A percentile compares a stretch with the other conserved stretches of the same genome.
Conservation (phyloP, 306 rosid species). For the Morella rubra region DNA sequence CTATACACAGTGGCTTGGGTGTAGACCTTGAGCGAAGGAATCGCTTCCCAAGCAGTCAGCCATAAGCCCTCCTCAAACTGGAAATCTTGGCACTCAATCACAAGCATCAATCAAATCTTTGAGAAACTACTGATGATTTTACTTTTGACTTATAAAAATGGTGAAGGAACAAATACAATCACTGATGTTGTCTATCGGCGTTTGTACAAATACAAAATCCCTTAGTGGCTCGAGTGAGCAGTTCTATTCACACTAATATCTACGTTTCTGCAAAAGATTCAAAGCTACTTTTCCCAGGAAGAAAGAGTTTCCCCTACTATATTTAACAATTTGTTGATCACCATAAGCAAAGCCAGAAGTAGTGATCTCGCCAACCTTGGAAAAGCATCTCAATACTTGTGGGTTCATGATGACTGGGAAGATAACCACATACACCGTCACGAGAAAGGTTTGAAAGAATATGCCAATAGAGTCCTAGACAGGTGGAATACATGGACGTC, state of each 20-base stretch:
- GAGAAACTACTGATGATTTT: background rate
- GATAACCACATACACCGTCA: slow-evolving; percentile 26
- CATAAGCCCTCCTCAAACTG: too few relatives aligned
- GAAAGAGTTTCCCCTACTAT: slow-evolving; percentile 12
- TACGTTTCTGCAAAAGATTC: slow-evolving; percentile 28
- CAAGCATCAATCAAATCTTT: background rate
- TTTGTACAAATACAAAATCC: slow-evolving; percentile 37
- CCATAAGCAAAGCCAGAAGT: slow-evolving; percentile 10
- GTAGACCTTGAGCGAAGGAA: too few relatives aligned
- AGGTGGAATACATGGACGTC: slow-evolving; percentile 58
- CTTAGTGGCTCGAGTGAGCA: slow-evolving; percentile 26
- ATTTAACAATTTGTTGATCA: background rate
- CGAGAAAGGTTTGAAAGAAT: slow-evolving; percentile 5
- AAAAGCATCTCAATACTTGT: slow-evolving; percentile 10
- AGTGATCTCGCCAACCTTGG: slow-evolving; percentile 20
- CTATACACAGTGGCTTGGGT: too few relatives aligned
- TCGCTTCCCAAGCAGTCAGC: too few relatives aligned
- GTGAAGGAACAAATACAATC: slow-evolving; percentile 37
- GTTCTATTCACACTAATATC: slow-evolving; percentile 43
- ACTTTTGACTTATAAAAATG: background rate
- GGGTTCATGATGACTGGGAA: slow-evolving; percentile 29
- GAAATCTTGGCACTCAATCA: too few relatives aligned
- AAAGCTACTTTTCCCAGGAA: slow-evolving; percentile 11
- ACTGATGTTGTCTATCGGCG: slow-evolving; percentile 20
- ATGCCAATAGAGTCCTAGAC: slow-evolving; percentile 26